These are phyloP conservation scores for Tagetes erecta DNA, from an alignment of 129 eudicot species.

Conservation along the genomic window DNA sequence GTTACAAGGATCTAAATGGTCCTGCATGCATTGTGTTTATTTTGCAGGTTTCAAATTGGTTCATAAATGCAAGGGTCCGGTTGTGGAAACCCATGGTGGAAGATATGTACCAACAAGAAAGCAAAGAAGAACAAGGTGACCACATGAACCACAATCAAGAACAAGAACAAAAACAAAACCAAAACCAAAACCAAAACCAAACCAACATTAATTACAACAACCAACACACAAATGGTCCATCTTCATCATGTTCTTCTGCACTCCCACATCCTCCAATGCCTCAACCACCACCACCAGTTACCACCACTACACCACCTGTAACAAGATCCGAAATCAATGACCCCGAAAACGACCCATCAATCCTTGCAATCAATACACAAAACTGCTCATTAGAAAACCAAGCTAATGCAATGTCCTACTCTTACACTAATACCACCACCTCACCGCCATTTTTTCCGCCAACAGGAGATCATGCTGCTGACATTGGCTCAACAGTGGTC, in stretches of 20 bases:
- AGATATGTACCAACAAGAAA: constrained; percentile 93
- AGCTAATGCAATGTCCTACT: constrained; percentile 25
- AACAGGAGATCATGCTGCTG: constrained; percentile 5
- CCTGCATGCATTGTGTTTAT: constrained; percentile 3
- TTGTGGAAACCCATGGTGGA: constrained; percentile 99
- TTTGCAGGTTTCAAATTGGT: constrained; percentile 95
- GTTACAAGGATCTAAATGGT: constrained; percentile 6
- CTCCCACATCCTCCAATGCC: constrained; percentile 63
- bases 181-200: constrained; percentile 39
- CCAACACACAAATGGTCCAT: constrained; percentile 35
- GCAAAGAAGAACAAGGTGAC: constrained; percentile 50
- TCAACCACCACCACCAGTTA: constrained; percentile 31
- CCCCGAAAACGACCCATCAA: constrained; percentile 61
- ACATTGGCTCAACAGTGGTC: constrained; percentile 54
- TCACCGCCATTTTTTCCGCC: constrained; percentile 17
- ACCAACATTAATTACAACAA: constrained; percentile 23
- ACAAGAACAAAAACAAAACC: neutral
- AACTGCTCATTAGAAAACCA: constrained; percentile 47
- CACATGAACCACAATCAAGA: constrained; percentile 17
- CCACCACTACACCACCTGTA: constrained; percentile 15
- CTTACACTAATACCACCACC: neutral
- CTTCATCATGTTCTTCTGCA: constrained; percentile 29
- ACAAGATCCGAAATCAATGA: constrained; percentile 57
- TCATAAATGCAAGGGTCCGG: constrained; percentile 98
- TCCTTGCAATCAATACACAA: constrained; percentile 52